These are phyloP conservation scores for Kondoa malvinella DNA, from an alignment of 768 basidiomycete species.

Conservation along the genomic window DNA sequence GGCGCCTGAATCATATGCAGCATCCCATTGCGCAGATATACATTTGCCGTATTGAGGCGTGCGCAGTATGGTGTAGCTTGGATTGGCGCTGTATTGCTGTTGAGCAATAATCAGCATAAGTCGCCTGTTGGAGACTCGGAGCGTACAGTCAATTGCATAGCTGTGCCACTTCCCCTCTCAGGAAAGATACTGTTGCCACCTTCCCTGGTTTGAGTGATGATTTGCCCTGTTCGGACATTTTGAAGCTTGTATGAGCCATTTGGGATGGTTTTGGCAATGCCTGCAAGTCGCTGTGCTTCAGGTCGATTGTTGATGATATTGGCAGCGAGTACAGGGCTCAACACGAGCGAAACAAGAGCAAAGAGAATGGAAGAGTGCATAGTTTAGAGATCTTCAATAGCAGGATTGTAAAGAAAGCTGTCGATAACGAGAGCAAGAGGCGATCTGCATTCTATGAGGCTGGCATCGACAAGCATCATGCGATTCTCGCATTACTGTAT, in stretches of 20 bases:
- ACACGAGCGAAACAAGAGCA: neutral
- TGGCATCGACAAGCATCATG: no score
- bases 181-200: neutral
- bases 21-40: neutral
- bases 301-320: constrained; percentile 3
- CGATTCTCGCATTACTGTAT: no score
- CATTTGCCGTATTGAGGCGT: neutral
- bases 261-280: neutral
- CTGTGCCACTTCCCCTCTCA: neutral
- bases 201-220: neutral
- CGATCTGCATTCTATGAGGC: no score
- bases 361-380: neutral
- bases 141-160: neutral
- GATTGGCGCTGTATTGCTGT: neutral
- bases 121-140: neutral
- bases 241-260: neutral
- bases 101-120: neutral
- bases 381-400: no score
- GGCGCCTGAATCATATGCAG: neutral
- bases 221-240: neutral
- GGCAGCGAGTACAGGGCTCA: neutral
- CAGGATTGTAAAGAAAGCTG: no score
- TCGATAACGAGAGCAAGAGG: no score
- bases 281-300: neutral
- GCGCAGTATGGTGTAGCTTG: neutral